Percentiles rank a stretch among this genome's conserved stretches.
Conservation (phyloP, 1,284 basidiomycete genomes). For the Exobasidium cylindrosporum region DNA sequence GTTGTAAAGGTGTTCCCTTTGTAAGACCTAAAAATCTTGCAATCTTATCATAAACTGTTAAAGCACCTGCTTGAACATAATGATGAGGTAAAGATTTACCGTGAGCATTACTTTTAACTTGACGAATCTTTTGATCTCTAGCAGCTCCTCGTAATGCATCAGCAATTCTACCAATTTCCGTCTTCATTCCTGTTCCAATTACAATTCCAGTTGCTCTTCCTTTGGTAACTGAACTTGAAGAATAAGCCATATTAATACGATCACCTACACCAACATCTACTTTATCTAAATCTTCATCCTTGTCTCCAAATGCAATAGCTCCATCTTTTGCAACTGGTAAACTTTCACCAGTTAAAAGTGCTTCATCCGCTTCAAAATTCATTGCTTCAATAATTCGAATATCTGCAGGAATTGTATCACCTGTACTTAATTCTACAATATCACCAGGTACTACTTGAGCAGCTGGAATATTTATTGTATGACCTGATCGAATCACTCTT, state of each 20-base stretch:
- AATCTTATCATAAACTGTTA: conserved; percentile 54
- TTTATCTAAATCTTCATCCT: conserved; percentile 41
- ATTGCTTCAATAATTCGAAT: conserved; percentile 49
- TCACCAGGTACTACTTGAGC: conserved; percentile 64
- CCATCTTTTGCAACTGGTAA: conserved; percentile 65
- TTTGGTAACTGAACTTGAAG: conserved; percentile 67
- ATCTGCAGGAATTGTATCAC: conserved; percentile 52
- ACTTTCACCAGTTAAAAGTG: conserved; percentile 68
- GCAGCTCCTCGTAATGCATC: conserved; percentile 47
- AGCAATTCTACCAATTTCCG: conserved; percentile 53
- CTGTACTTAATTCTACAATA: conserved; percentile 52
- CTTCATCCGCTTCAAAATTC: conserved; percentile 62
- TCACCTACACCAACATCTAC: conserved; percentile 59
- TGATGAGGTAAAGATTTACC: conserved; percentile 55
- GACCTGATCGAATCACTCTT: conserved; percentile 62
- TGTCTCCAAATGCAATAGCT: conserved; percentile 27
- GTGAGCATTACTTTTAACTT: conserved; percentile 60
- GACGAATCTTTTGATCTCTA: conserved; percentile 45
- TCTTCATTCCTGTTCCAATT: conserved; percentile 65
- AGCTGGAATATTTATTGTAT: conserved; percentile 61
- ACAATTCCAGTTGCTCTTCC: conserved; percentile 66
- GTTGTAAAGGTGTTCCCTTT: conserved; percentile 56
- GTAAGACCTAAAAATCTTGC: conserved; percentile 55
- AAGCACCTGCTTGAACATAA: conserved; percentile 55
- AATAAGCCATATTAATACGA: conserved; percentile 64